phyloP scores from a whole-genome alignment of 129 eudicot genomes.

The Flaveria sonorensis region DNA sequence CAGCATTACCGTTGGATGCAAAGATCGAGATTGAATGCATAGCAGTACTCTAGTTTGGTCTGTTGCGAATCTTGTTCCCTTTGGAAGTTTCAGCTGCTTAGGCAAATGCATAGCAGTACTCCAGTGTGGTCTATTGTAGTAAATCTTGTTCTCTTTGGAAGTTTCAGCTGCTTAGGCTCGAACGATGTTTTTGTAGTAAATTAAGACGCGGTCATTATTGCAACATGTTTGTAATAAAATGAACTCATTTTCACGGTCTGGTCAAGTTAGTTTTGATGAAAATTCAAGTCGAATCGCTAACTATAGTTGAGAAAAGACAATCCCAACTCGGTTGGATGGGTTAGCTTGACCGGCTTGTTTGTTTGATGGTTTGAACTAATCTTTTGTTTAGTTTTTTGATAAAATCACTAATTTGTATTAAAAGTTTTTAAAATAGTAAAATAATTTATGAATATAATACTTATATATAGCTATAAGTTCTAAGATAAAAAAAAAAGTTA shows the following conservation, averaged over 20 bases:
- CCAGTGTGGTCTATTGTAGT: slow-evolving; percentile 5
- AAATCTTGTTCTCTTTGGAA: slow-evolving; percentile 11
- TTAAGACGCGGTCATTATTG: slow-evolving; percentile 12
- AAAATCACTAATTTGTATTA: no score
- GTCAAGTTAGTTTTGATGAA: no score
- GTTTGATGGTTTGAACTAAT: neutral
- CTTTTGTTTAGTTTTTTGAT: no score
- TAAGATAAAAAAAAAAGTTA: no score
- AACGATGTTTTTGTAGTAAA: slow-evolving; percentile 16
- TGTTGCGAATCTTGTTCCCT: slow-evolving; percentile 11
- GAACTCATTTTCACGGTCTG: neutral
- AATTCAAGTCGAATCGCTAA: neutral
- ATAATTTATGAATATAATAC: no score
- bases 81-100: neutral
- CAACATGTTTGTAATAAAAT: slow-evolving; percentile 10
- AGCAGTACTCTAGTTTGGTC: slow-evolving; percentile 51
- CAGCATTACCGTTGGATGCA: slow-evolving; percentile 92
- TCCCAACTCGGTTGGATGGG: neutral
- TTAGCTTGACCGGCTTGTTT: neutral
- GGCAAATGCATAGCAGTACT: no score
- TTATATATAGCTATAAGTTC: no score
- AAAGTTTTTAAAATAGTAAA: no score
- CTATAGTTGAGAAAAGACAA: neutral
- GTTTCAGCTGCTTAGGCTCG: neutral
- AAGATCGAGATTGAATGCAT: slow-evolving; percentile 89